Evolutionary conservation across 345 rosid species (phyloP), one percentile per base, ranked within the genome.

Genomic region (Eucalyptus guilfoylei): DNA sequence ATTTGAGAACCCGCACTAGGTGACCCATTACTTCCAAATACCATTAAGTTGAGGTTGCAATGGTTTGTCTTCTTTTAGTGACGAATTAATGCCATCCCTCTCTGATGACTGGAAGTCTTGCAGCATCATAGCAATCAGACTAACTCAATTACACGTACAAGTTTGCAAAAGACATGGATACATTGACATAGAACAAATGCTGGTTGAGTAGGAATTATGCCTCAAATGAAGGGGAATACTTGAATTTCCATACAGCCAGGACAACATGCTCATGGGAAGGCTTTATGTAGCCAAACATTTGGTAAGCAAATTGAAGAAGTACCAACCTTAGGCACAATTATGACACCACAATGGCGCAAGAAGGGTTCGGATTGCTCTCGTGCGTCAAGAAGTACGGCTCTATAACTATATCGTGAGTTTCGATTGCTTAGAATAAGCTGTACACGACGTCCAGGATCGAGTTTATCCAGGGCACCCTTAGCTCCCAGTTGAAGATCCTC

Each of bases 281-380:
- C 54, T 40, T 14, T n/a, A 45, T 54, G 40, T 44, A 87, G 85
- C 55, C 60, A n/a, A 50, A 47, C 37, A 45, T 21, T 6, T 88
- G 49, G 28, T 49, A 60, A n/a, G 21, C 45, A 88, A 72, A 49
- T 88, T 5, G 48, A 62, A 88, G 49, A 55, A 16, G 54, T 88
- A 49, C 88, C 83, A 90, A 97, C 99, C 98, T 96, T 97, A 21
- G 99, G 99, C 89, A 97, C 99, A 88, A 97, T 94, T 90, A 97
- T 96, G 89, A 96, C 95, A 28, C 96, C 99, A 91, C 95, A 96
- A 87, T 94, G 94, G 91, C 92, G 95, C 69, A 92, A 88, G 86
- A 94, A 96, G 76, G 92, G 91, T 86, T 88, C 91, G 21, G 92
- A 91, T 52, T 89, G 88, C 54, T 94, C 94, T 87, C 80, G 95